Percentiles rank a stretch among this genome's conserved stretches.
Conservation (phyloP, 495 filamentous ascomycete genomes). For the Letharia lupina region DNA sequence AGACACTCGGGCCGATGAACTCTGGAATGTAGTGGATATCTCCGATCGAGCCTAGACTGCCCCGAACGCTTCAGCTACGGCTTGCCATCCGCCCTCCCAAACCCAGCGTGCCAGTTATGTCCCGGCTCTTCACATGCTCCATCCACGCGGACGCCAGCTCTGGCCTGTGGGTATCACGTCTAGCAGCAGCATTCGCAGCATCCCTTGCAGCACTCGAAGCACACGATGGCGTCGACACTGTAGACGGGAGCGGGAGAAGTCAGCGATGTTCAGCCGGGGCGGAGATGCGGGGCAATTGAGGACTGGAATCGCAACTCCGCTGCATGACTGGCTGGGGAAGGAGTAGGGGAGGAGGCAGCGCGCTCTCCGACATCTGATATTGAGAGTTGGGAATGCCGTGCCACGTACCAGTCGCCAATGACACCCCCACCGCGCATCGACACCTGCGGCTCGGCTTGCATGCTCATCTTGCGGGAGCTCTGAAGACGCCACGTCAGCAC, state of each 20-base stretch:
- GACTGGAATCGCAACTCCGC: background rate
- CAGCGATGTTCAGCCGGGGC: background rate
- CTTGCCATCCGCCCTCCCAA: background rate
- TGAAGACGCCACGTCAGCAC: background rate
- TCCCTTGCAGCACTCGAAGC: slow-evolving; percentile 7
- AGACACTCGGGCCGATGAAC: background rate
- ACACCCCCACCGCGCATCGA: slow-evolving; percentile 1
- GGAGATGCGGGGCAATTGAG: background rate
- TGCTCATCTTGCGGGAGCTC: slow-evolving; percentile 1
- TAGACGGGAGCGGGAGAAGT: background rate
- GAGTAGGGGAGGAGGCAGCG: background rate
- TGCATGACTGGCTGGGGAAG: background rate
- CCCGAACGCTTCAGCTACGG: background rate
- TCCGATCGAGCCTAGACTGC: background rate
- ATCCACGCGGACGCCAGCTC: background rate
- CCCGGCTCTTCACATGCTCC: background rate
- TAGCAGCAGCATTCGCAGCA: slow-evolving; percentile 7
- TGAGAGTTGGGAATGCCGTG: too few relatives aligned
- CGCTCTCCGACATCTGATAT: too few relatives aligned
- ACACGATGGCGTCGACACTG: slow-evolving; percentile 3
- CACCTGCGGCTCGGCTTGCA: background rate
- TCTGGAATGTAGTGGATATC: background rate
- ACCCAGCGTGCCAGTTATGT: background rate
- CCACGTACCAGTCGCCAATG: background rate
- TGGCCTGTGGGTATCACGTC: background rate